Conservation (phyloP, 1,284 basidiomycete genomes). For the Baeospora myosura region DNA sequence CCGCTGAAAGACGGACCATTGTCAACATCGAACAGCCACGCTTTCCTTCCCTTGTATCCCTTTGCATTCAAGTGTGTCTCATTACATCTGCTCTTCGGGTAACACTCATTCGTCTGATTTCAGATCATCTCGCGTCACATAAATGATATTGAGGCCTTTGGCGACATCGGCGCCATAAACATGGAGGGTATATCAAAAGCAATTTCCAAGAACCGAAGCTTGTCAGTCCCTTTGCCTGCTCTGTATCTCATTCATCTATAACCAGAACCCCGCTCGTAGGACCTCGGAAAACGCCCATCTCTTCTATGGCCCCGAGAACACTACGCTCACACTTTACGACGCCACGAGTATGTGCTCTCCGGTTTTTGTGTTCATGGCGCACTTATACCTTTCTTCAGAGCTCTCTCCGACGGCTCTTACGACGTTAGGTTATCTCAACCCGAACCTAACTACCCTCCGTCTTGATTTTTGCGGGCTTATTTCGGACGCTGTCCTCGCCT, state of each 20-base stretch:
- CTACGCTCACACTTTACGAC: conserved; percentile 77
- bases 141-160: conserved; percentile 84
- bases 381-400: conserved; percentile 34
- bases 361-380: conserved; percentile 4
- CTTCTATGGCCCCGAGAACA: conserved; percentile 75
- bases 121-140: conserved; percentile 84
- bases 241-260: conserved; percentile 1
- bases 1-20: conserved; percentile 55
- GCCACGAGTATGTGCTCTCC: conserved; percentile 66
- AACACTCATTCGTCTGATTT: not conserved
- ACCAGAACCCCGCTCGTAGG: conserved; percentile 27
- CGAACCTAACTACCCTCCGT: conserved; percentile 67
- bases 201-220: conserved; percentile 77
- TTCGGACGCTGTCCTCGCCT: conserved; percentile 57
- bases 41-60: conserved; percentile 61
- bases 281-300: conserved; percentile 73
- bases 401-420: conserved; percentile 61
- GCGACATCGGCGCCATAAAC: conserved; percentile 78
- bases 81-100: too few relatives aligned
- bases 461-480: conserved; percentile 88
- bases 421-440: conserved; percentile 72
- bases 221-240: conserved; percentile 46
- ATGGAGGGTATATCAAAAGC: conserved; percentile 80
- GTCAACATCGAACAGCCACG: conserved; percentile 65
- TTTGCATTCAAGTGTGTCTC: conserved; percentile 68